phyloP scores from a whole-genome alignment of 2,329 filamentous ascomycete species.

The Onygenales sp. region DNA sequence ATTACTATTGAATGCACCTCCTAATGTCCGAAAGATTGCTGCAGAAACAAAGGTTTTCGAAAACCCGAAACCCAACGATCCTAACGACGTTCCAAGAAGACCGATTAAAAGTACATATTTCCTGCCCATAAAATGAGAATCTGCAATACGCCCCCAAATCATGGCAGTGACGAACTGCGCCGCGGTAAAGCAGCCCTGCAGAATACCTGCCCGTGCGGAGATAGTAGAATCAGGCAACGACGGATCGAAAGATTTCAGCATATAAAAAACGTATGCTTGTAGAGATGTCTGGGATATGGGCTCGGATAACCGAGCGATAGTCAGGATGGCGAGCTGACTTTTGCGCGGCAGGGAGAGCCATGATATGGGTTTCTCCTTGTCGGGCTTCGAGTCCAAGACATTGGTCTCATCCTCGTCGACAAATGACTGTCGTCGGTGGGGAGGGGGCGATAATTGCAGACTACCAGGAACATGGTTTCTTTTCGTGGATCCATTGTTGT shows the following conservation, averaged over 20 bases:
- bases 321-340: slow-evolving; percentile 66
- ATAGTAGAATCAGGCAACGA: slow-evolving; percentile 53
- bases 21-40: slow-evolving; percentile 55
- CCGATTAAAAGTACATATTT: slow-evolving; percentile 74
- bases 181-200: slow-evolving; percentile 70
- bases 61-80: slow-evolving; percentile 61
- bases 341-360: slow-evolving; percentile 70
- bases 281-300: slow-evolving; percentile 71
- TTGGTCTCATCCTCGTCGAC: slow-evolving; percentile 17
- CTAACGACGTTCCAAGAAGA: slow-evolving; percentile 57
- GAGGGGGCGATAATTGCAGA: not conserved
- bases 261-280: slow-evolving; percentile 77
- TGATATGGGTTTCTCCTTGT: slow-evolving; percentile 41
- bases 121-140: slow-evolving; percentile 57
- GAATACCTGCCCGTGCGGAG: slow-evolving; percentile 64
- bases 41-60: slow-evolving; percentile 53
- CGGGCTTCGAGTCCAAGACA: not conserved
- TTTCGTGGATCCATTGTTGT: not conserved
- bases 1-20: slow-evolving; percentile 62
- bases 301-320: slow-evolving; percentile 69
- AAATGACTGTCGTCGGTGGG: slow-evolving; percentile 12
- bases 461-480: not conserved
- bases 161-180: slow-evolving; percentile 77
- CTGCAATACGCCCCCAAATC: slow-evolving; percentile 65
- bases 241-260: slow-evolving; percentile 68